Conservation (phyloP, 2,329 filamentous ascomycete genomes). For the Thielaviopsis populi region DNA sequence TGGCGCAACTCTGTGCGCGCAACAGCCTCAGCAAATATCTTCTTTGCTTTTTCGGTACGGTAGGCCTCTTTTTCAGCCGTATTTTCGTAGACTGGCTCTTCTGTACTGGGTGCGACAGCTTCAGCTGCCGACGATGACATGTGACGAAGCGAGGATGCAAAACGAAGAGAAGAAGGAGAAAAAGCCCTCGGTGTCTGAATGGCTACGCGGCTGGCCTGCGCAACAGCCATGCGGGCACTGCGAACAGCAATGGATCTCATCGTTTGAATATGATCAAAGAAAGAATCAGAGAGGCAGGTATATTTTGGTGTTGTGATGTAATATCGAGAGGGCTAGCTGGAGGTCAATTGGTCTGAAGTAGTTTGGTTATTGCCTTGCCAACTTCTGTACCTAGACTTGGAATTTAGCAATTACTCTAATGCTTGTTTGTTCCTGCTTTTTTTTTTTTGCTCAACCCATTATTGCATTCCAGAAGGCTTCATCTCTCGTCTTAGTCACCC, state of each 20-base stretch:
- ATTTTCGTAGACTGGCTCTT: background rate
- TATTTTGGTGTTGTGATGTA: background rate
- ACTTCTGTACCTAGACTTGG: background rate
- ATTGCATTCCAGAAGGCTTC: background rate
- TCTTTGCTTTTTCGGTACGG: constrained; percentile 1
- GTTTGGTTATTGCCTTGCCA: background rate
- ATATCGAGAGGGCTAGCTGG: background rate
- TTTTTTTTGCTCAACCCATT: constrained; percentile 2
- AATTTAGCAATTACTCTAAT: background rate
- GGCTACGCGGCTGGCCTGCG: background rate
- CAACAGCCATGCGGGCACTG: background rate
- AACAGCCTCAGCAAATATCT: constrained; percentile 37
- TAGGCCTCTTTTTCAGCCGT: background rate
- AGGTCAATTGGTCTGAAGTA: background rate
- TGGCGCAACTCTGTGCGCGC: constrained; percentile 47
- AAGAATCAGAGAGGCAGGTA: background rate
- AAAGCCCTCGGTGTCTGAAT: background rate
- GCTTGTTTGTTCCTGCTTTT: background rate
- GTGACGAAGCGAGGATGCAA: background rate
- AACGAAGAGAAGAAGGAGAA: background rate
- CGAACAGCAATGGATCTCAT: background rate
- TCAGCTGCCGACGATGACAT: constrained; percentile 3
- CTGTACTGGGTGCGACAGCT: background rate
- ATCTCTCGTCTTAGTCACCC: background rate
- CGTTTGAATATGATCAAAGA: background rate